Evolutionary conservation across 176 grass and related monocot genomes (phyloP), one percentile per base, ranked within the genome.

Genomic region (Oryza glaberrima): DNA sequence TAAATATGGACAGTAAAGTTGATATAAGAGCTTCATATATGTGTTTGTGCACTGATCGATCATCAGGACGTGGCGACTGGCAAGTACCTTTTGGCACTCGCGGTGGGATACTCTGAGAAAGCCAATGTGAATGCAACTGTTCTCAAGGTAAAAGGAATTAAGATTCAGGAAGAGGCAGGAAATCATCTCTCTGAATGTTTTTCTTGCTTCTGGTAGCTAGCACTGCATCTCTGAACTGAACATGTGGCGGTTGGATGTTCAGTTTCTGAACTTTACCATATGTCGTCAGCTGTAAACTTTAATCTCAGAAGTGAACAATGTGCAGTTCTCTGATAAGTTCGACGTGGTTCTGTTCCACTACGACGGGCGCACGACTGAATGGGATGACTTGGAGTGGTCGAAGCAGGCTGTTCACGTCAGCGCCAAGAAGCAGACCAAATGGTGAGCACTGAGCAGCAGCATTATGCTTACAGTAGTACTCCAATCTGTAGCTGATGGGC

Each of bases 331-430:
- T 0, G 19, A 36, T 0, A 45, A 81, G 20, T 90, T 87, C 4
- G 80, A 86, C 2, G 3, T 90, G 1, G 22, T 90, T 36, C 6
- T 91, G 16, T 91, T 91, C 61, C 89, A 87, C 80, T 91, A 91
- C 6, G 84, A 90, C 14, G 84, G 84, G 0, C 45, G 2, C 28
- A 90, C 60, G 7, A 64, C 49, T 0, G 88, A 90, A 72, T 90
- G 88, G 88, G 72, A 22, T 1, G 76, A 83, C 16, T 74, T 90
- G 44, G 47, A 86, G 67, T 90, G 88, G 88, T 90, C 88, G 4
- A 83, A 79, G 79, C 19, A 61, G 47, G 84, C 80, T 9, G 8
- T 78, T 0, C 88, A 90, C 61, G 74, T 86, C 9, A 90, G 84
- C 19, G 83, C 79, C 56, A 86, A 16, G 40, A 54, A 54, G 12